phyloP scores from a whole-genome alignment of 129 eudicot species.

The Flaveria sonorensis region DNA sequence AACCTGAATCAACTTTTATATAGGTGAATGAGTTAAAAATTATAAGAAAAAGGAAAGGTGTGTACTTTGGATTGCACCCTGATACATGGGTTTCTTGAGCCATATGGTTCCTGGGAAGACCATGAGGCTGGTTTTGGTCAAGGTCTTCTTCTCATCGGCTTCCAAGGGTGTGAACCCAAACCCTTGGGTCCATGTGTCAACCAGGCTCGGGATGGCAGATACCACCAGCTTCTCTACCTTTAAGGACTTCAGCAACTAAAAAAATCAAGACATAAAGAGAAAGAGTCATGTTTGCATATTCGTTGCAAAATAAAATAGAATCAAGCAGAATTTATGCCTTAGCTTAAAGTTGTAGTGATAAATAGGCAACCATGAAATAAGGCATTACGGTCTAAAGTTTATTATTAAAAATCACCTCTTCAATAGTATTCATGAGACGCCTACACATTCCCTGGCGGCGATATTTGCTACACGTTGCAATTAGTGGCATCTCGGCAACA shows the following conservation, averaged over 20 bases:
- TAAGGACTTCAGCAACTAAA: conserved; percentile 76
- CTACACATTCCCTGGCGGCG: conserved; percentile 98
- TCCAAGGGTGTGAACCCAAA: conserved; percentile 83
- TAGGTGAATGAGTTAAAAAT: conserved; percentile 1
- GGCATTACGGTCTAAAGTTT: conserved; percentile 6
- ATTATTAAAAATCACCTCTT: conserved; percentile 55
- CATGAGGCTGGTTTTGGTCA: conserved; percentile 77
- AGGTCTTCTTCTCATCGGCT: conserved; percentile 61
- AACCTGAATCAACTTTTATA: background rate
- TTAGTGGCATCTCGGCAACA: conserved; percentile 96
- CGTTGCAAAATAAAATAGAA: background rate
- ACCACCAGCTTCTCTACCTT: conserved; percentile 85
- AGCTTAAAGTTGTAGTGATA: conserved; percentile 1
- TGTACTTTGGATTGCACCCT: conserved; percentile 22
- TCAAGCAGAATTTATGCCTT: background rate
- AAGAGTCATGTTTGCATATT: background rate
- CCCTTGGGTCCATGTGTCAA: conserved; percentile 89
- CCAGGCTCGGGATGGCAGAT: conserved; percentile 76
- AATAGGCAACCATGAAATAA: conserved; percentile 11
- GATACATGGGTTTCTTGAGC: conserved; percentile 69
- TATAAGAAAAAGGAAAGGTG: conserved; percentile 9
- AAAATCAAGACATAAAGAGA: background rate
- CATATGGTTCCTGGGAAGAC: conserved; percentile 90
- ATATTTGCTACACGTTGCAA: conserved; percentile 88
- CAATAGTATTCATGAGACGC: conserved; percentile 70